phyloP scores from a whole-genome alignment of 2,329 filamentous ascomycete species.

The Monosporascus ibericus region DNA sequence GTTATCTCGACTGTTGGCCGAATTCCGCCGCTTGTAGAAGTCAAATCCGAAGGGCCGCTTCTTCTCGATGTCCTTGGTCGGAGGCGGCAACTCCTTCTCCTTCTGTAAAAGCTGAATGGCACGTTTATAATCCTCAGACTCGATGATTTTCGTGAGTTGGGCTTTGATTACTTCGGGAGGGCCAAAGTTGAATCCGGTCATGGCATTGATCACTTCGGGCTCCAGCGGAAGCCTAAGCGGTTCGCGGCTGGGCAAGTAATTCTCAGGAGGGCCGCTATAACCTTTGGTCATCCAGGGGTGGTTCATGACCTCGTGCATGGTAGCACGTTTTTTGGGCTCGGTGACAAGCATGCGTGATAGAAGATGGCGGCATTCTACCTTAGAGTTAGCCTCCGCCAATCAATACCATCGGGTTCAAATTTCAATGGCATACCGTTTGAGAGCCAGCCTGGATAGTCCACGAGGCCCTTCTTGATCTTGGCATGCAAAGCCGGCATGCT shows the following conservation, averaged over 20 bases:
- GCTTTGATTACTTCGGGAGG: conserved; percentile 74
- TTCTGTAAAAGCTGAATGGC: conserved; percentile 67
- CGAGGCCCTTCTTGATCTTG: conserved; percentile 95
- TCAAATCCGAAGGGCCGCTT: conserved; percentile 84
- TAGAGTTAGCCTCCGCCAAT: conserved; percentile 27
- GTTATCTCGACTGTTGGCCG: conserved; percentile 81
- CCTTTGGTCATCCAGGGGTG: conserved; percentile 97
- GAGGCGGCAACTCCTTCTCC: conserved; percentile 56
- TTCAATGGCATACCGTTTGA: conserved; percentile 63
- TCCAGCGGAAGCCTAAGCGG: conserved; percentile 83
- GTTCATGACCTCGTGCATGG: conserved; percentile 83
- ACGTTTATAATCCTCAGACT: conserved; percentile 89
- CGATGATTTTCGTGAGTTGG: conserved; percentile 78
- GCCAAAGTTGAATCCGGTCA: conserved; percentile 98
- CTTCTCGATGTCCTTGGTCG: conserved; percentile 66
- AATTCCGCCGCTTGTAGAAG: conserved; percentile 94
- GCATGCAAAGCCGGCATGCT: conserved; percentile 98
- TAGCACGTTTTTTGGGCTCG: conserved; percentile 80
- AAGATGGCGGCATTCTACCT: conserved; percentile 81
- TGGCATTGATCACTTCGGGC: conserved; percentile 75
- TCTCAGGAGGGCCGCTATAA: conserved; percentile 80
- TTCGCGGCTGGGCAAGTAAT: conserved; percentile 76
- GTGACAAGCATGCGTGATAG: conserved; percentile 95
- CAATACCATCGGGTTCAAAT: conserved; percentile 1
- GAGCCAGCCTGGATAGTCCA: conserved; percentile 93